These are phyloP conservation scores for Mucor saturninus DNA, from an alignment of 371 early-diverging fungal species.

Conservation along the genomic window DNA sequence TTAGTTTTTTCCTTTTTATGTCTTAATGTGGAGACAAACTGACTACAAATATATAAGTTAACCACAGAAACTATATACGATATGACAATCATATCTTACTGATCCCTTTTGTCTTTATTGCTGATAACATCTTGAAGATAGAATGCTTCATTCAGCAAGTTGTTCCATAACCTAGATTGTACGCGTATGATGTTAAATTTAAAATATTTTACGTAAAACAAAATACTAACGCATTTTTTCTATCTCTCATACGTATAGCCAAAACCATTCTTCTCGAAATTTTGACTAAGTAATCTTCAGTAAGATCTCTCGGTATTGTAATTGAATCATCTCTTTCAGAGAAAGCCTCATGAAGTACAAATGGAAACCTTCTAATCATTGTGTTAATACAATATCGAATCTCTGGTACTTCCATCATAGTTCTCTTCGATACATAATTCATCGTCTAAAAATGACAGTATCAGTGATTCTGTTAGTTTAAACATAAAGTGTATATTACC, in stretches of 20 bases:
- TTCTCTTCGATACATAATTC: constrained; percentile 36
- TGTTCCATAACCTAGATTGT: constrained; percentile 62
- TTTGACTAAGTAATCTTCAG: constrained; percentile 63
- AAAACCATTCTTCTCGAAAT: constrained; percentile 59
- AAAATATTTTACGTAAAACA: neutral
- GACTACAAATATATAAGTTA: neutral
- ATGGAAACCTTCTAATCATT: constrained; percentile 57
- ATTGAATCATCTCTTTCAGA: constrained; percentile 35
- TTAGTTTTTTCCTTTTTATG: neutral
- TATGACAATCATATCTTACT: constrained; percentile 36
- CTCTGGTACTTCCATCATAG: constrained; percentile 37
- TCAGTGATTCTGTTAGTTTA: neutral
- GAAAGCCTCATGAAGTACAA: constrained; percentile 40
- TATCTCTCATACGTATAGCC: constrained; percentile 62
- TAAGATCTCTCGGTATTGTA: constrained; percentile 48
- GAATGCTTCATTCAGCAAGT: constrained; percentile 68
- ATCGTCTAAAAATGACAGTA: constrained; percentile 32
- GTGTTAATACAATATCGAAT: constrained; percentile 59
- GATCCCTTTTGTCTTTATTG: constrained; percentile 62
- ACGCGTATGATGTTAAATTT: neutral
- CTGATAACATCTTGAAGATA: constrained; percentile 76
- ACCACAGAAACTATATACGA: neutral
- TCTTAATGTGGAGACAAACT: constrained; percentile 24
- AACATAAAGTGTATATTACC: constrained; percentile 31
- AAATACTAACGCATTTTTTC: constrained; percentile 68